Percentiles rank a stretch among this genome's conserved stretches.
Conservation (phyloP, 1,139 yeast genomes). For the Blastobotrys niveus region DNA sequence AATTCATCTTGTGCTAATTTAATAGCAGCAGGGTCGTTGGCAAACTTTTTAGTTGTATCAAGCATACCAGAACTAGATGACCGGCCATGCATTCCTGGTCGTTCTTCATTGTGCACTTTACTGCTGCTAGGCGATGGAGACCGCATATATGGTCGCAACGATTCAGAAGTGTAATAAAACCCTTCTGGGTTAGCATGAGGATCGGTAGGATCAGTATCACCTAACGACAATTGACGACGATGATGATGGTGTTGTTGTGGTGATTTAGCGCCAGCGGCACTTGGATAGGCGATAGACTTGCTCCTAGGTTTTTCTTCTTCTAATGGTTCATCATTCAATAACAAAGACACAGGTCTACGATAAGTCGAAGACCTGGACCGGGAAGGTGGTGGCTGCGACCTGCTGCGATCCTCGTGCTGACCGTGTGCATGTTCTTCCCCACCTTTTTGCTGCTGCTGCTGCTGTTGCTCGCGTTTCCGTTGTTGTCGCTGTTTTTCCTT, state of each 20-base stretch:
- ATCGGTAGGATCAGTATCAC: slow-evolving; percentile 14
- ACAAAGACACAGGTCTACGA: slow-evolving; percentile 18
- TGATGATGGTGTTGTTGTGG: neutral
- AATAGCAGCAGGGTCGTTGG: too few relatives aligned
- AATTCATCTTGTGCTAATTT: too few relatives aligned
- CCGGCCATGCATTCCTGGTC: neutral
- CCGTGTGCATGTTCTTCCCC: too few relatives aligned
- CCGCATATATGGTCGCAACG: slow-evolving; percentile 7
- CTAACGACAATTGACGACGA: slow-evolving; percentile 14
- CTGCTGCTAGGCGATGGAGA: slow-evolving; percentile 12
- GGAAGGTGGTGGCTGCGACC: slow-evolving; percentile 4
- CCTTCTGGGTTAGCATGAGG: slow-evolving; percentile 15
- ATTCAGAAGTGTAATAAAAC: slow-evolving; percentile 14
- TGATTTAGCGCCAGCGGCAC: neutral
- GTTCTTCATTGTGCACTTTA: neutral
- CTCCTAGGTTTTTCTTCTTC: slow-evolving; percentile 13
- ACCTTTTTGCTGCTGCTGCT: neutral
- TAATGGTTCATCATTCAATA: slow-evolving; percentile 20
- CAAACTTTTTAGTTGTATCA: too few relatives aligned
- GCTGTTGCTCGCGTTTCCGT: neutral
- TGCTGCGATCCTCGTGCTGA: neutral
- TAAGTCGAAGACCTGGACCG: neutral
- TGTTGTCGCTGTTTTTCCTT: slow-evolving; percentile 1
- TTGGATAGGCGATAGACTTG: neutral
- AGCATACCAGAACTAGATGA: too few relatives aligned